Conservation (phyloP, 2,329 filamentous ascomycete species). For the Onygena corvina region DNA sequence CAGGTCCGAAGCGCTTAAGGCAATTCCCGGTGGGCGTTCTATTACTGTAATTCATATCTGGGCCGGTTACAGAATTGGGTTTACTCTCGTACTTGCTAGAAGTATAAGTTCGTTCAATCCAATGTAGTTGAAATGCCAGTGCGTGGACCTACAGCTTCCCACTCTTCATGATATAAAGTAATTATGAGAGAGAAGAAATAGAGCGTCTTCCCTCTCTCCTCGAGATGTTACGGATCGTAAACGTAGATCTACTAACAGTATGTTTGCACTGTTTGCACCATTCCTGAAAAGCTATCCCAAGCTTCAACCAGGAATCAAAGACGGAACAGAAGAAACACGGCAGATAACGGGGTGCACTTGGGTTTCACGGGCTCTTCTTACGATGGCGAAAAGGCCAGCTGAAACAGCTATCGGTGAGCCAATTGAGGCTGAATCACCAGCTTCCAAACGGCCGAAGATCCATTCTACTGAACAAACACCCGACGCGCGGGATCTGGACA, state of each 20-base stretch:
- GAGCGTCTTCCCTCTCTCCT: too few species aligned
- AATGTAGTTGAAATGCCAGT: neutral
- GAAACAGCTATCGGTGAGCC: slow-evolving; percentile 33
- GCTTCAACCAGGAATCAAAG: neutral
- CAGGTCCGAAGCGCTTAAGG: slow-evolving; percentile 37
- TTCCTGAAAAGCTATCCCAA: neutral
- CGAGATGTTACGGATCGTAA: neutral
- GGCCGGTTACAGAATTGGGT: slow-evolving; percentile 1
- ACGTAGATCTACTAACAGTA: neutral
- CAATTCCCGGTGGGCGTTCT: slow-evolving; percentile 21
- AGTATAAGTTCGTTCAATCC: neutral
- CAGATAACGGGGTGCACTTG: neutral
- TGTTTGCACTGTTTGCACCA: slow-evolving; percentile 18
- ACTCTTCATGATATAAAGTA: neutral
- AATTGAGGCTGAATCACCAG: slow-evolving; percentile 28
- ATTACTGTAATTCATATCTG: slow-evolving; percentile 8
- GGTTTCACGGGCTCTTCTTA: neutral
- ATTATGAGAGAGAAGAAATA: too few species aligned
- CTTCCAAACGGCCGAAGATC: slow-evolving; percentile 35
- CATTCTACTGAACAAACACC: slow-evolving; percentile 22
- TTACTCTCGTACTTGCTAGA: slow-evolving; percentile 1
- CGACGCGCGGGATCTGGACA: slow-evolving; percentile 5
- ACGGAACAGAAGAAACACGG: neutral
- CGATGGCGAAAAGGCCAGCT: slow-evolving; percentile 39
- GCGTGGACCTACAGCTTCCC: too few species aligned